Conservation (phyloP, 2,329 filamentous ascomycete species). For the Taxawa tesnikishii region DNA sequence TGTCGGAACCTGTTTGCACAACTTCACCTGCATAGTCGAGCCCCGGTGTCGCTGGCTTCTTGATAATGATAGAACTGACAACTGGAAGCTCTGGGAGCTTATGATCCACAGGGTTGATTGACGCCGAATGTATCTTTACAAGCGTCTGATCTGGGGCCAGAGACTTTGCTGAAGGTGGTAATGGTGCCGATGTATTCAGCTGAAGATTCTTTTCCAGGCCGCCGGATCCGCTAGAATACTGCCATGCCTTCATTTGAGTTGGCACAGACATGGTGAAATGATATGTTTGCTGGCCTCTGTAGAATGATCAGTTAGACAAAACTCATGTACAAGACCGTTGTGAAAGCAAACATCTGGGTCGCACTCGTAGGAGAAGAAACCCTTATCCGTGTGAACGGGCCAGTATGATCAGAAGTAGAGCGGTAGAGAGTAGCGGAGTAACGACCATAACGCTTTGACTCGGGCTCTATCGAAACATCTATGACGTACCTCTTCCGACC, state of each 20-base stretch:
- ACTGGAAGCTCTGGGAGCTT: conserved; percentile 33
- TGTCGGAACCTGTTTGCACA: conserved; percentile 17
- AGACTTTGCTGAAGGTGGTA: conserved; percentile 11
- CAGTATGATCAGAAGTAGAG: too few species aligned
- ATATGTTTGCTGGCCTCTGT: too few species aligned
- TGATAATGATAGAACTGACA: conserved; percentile 22
- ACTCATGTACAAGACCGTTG: too few species aligned
- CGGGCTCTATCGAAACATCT: too few species aligned
- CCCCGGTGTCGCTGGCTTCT: conserved; percentile 31
- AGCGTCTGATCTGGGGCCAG: conserved; percentile 23
- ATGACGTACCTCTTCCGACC: too few species aligned
- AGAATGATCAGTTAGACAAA: too few species aligned
- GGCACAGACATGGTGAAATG: conserved; percentile 11
- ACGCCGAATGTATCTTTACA: conserved; percentile 30
- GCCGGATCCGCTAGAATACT: conserved; percentile 14
- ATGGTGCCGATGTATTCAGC: conserved; percentile 14
- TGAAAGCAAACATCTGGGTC: too few species aligned
- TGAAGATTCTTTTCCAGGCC: conserved; percentile 22
- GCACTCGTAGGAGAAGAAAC: too few species aligned
- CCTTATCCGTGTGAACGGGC: too few species aligned
- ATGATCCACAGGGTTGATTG: conserved; percentile 39
- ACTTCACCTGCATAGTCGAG: conserved; percentile 42
- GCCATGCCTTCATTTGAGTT: conserved; percentile 16
- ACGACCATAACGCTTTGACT: too few species aligned
- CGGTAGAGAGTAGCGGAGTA: too few species aligned